phyloP scores from a whole-genome alignment of 148 eudicot genomes.

The Hydrangea macrophylla region DNA sequence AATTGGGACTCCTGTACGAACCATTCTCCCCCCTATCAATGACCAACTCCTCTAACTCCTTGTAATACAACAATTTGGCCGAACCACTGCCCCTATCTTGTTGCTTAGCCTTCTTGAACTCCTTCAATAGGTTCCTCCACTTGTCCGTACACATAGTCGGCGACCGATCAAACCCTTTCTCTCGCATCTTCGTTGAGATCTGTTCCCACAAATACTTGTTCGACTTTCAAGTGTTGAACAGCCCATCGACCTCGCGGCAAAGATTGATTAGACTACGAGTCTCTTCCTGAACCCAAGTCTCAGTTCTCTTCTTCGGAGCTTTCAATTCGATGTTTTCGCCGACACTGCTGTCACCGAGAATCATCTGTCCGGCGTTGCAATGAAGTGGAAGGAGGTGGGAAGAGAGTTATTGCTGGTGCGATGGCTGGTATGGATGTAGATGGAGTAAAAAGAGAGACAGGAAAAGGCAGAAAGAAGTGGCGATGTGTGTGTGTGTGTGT shows the following conservation, averaged over 20 bases:
- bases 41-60: conserved; percentile 52
- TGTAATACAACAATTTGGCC: conserved; percentile 47
- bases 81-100: conserved; percentile 15
- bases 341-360: conserved; percentile 18
- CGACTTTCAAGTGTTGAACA: conserved; percentile 72
- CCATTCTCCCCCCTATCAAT: conserved; percentile 27
- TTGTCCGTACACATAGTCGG: no score
- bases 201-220: conserved; percentile 81
- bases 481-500: no score
- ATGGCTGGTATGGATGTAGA: no score
- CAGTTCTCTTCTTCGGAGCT: conserved; percentile 63
- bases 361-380: no score
- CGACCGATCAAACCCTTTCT: conserved; percentile 62
- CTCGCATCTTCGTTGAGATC: conserved; percentile 66
- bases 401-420: no score
- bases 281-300: conserved; percentile 84
- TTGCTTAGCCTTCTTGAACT: conserved; percentile 43
- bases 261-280: conserved; percentile 51
- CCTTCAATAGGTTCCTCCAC: conserved; percentile 68
- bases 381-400: no score
- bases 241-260: conserved; percentile 54
- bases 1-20: not conserved
- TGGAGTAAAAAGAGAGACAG: no score
- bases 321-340: conserved; percentile 8
- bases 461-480: no score